Percentiles rank a stretch among this genome's conserved stretches.
These are phyloP conservation scores for Penicillium freii DNA, from an alignment of 2,329 filamentous ascomycete species.

Conservation along the genomic window DNA sequence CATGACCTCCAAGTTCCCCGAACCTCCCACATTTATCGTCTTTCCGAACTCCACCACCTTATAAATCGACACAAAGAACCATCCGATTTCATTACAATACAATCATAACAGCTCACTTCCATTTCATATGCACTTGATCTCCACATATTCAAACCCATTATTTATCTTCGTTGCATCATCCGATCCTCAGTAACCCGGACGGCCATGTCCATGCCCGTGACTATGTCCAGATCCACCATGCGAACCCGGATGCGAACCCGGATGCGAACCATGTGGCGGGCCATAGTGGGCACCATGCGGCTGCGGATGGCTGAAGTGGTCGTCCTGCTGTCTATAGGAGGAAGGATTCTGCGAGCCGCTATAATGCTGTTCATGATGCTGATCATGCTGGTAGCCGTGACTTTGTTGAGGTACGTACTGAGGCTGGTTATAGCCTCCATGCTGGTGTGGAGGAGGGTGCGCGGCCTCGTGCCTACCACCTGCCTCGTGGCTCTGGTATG, in stretches of 20 bases:
- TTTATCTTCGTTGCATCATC: background rate
- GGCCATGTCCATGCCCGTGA: background rate
- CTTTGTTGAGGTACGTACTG: background rate
- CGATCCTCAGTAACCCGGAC: background rate
- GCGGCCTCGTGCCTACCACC: background rate
- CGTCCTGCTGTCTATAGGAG: background rate
- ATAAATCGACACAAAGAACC: background rate
- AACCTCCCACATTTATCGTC: background rate
- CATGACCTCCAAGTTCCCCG: background rate
- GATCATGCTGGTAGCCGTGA: background rate
- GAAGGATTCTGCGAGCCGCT: background rate
- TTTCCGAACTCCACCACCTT: background rate
- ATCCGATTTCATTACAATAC: background rate
- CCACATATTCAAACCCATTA: background rate
- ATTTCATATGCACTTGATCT: background rate
- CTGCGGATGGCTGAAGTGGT: background rate
- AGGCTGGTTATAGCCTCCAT: background rate
- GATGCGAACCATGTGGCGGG: background rate
- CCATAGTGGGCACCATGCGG: background rate
- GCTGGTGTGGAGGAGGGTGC: background rate
- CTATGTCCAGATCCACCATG: background rate
- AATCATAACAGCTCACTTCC: background rate
- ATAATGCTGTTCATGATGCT: background rate
- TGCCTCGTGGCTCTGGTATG: background rate
- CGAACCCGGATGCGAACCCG: background rate